Evolutionary conservation across 2,329 filamentous ascomycete genomes (phyloP).

Genomic region (Karstenula rhodostoma): DNA sequence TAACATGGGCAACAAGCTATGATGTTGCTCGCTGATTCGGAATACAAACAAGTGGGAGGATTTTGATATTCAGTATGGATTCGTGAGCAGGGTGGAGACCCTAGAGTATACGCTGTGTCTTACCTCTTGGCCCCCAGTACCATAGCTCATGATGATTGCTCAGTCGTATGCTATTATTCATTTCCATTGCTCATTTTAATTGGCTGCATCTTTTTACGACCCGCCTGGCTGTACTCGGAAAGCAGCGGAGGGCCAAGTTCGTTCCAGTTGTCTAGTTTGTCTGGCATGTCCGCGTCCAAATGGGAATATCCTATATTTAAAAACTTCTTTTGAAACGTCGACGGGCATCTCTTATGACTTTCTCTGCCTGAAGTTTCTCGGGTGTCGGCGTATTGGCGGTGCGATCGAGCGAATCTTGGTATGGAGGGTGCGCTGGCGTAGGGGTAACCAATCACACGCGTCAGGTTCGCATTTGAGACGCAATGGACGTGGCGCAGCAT

Average conservation of each 20-base stretch:
- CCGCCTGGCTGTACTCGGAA: conserved; percentile 10
- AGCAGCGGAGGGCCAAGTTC: neutral
- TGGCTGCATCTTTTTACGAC: neutral
- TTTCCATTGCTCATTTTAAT: neutral
- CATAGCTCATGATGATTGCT: neutral
- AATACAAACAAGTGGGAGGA: neutral
- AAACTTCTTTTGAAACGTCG: neutral
- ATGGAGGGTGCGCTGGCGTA: too few species aligned
- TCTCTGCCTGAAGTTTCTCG: neutral
- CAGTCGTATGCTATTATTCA: neutral
- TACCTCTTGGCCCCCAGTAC: too few species aligned
- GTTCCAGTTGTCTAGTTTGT: neutral
- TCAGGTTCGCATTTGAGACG: neutral
- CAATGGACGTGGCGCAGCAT: neutral
- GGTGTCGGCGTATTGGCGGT: neutral
- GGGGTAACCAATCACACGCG: neutral
- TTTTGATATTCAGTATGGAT: neutral
- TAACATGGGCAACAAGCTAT: conserved; percentile 3
- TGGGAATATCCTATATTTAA: too few species aligned
- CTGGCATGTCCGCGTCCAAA: neutral
- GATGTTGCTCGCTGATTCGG: neutral
- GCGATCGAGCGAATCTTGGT: neutral
- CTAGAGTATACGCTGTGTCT: too few species aligned
- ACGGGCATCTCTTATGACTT: neutral
- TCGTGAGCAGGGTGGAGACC: neutral